Conservation (phyloP, 1,284 basidiomycete genomes). For the Rhodotorula sp. region DNA sequence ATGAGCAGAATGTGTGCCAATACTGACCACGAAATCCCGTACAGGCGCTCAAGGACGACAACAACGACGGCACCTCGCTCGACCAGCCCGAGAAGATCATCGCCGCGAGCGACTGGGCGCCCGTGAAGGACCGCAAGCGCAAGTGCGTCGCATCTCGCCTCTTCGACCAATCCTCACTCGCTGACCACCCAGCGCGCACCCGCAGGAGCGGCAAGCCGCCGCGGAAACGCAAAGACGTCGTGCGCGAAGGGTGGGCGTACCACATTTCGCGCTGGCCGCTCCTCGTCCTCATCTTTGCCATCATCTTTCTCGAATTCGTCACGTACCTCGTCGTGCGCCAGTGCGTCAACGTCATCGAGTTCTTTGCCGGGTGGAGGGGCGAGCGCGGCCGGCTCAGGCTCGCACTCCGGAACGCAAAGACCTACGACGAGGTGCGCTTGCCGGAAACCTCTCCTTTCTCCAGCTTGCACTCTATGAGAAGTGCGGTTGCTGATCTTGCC, state of each 20-base stretch:
- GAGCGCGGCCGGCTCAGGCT: slow-evolving; percentile 74
- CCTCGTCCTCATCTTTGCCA: slow-evolving; percentile 79
- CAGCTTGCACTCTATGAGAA: not conserved
- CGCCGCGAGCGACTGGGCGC: slow-evolving; percentile 88
- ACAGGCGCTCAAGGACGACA: slow-evolving; percentile 34
- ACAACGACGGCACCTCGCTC: not conserved
- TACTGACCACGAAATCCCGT: no score
- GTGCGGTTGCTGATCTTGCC: not conserved
- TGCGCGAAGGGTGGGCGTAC: slow-evolving; percentile 71
- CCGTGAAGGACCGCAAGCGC: slow-evolving; percentile 77
- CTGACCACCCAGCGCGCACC: not conserved
- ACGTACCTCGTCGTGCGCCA: slow-evolving; percentile 82
- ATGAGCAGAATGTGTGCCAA: no score
- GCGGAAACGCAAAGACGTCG: slow-evolving; percentile 52
- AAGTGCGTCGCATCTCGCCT: slow-evolving; percentile 59
- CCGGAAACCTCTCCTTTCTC: not conserved
- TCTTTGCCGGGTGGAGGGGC: slow-evolving; percentile 84
- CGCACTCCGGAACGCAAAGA: slow-evolving; percentile 69
- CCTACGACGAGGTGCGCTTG: slow-evolving; percentile 59
- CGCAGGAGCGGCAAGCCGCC: slow-evolving; percentile 40
- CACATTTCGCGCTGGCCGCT: slow-evolving; percentile 84
- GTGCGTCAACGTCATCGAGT: slow-evolving; percentile 89
- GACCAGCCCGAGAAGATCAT: slow-evolving; percentile 66
- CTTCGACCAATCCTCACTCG: not conserved
- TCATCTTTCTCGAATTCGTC: slow-evolving; percentile 84